Percentiles rank a stretch among this genome's conserved stretches.
Evolutionary conservation across 352 stramenopile species (phyloP).

Genomic region (Pythium aristosporum): DNA sequence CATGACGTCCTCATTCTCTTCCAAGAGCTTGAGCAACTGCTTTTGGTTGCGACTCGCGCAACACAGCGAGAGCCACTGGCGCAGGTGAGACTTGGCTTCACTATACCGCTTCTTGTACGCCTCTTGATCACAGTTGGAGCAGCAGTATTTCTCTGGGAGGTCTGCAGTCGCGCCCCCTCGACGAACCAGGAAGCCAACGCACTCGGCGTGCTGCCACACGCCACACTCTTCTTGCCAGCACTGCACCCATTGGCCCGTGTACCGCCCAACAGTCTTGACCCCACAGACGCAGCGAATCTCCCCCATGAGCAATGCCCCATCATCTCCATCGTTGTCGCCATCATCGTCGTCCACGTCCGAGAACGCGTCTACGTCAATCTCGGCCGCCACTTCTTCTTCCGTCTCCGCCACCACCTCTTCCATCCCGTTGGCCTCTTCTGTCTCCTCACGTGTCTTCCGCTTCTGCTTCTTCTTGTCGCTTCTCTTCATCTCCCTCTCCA

Average conservation of each 20-base stretch:
- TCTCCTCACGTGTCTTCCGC: not conserved
- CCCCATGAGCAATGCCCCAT: constrained; percentile 31
- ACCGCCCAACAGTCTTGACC: constrained; percentile 40
- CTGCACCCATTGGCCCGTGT: constrained; percentile 66
- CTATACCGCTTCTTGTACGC: constrained; percentile 34
- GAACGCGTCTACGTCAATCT: constrained; percentile 9
- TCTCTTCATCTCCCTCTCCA: not conserved
- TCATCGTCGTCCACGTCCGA: constrained; percentile 1
- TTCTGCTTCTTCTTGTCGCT: constrained; percentile 8
- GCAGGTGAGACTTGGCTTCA: constrained; percentile 30
- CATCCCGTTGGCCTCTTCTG: not conserved
- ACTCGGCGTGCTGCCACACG: constrained; percentile 73
- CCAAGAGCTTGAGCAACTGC: constrained; percentile 52
- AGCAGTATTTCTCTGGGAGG: constrained; percentile 35
- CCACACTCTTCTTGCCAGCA: constrained; percentile 64
- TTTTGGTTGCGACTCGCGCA: constrained; percentile 56
- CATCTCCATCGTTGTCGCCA: constrained; percentile 19
- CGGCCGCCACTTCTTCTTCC: constrained; percentile 9
- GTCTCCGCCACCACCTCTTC: not conserved
- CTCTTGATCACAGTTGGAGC: constrained; percentile 44
- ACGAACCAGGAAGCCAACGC: constrained; percentile 47
- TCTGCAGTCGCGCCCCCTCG: not conserved
- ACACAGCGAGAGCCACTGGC: constrained; percentile 70
- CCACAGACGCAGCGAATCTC: constrained; percentile 65
- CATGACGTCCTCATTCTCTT: constrained; percentile 3